phyloP scores from a whole-genome alignment of 805 yeast species.

The Candida gorgasii region DNA sequence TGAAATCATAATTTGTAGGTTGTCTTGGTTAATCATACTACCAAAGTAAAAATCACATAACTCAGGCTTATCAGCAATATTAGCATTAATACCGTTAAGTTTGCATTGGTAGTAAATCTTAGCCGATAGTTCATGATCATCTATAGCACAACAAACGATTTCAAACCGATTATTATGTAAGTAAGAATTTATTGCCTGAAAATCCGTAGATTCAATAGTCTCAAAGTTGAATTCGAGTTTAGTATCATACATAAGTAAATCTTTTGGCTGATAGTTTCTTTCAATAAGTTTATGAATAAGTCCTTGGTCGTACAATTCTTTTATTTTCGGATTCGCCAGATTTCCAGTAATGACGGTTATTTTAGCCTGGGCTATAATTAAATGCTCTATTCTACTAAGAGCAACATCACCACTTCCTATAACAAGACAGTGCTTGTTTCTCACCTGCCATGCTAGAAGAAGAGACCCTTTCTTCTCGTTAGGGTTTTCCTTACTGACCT shows the following conservation, averaged over 20 bases:
- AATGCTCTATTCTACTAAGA: constrained; percentile 62
- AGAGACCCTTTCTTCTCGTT: constrained; percentile 51
- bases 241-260: constrained; percentile 51
- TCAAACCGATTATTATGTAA: constrained; percentile 50
- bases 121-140: constrained; percentile 62
- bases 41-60: constrained; percentile 87
- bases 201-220: constrained; percentile 17
- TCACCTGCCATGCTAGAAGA: constrained; percentile 74
- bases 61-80: constrained; percentile 83
- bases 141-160: constrained; percentile 72
- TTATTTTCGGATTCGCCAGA: constrained; percentile 28
- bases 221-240: not conserved
- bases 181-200: constrained; percentile 31
- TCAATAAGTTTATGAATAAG: constrained; percentile 41
- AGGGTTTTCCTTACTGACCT: not conserved
- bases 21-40: constrained; percentile 69
- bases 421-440: constrained; percentile 62
- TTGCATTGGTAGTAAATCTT: constrained; percentile 54
- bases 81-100: constrained; percentile 56
- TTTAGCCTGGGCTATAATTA: constrained; percentile 67
- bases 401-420: constrained; percentile 84
- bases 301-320: constrained; percentile 34
- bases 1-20: constrained; percentile 76
- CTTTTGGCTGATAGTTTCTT: constrained; percentile 48
- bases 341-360: constrained; percentile 61